phyloP scores from a whole-genome alignment of 225 moss, liverwort and hornwort genomes.

The Neckera pumila region DNA sequence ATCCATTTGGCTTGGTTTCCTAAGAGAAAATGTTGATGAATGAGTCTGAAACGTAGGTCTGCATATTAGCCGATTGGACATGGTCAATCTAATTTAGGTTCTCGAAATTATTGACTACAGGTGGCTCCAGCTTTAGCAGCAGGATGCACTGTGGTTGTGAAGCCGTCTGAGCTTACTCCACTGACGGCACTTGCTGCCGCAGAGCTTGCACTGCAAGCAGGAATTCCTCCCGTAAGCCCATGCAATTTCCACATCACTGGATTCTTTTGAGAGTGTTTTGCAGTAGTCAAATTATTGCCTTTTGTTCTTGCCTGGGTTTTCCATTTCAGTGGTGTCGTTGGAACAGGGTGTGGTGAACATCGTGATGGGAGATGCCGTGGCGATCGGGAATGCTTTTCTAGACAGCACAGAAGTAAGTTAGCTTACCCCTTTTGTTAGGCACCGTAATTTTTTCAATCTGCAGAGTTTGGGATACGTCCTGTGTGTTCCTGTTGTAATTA shows the following conservation, averaged over 20 bases:
- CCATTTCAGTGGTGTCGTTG: neutral
- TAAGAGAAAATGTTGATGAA: neutral
- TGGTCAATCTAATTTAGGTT: neutral
- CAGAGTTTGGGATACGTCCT: neutral
- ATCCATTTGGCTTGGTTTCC: neutral
- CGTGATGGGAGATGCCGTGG: conserved; percentile 71
- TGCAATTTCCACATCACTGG: neutral
- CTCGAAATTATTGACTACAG: conserved; percentile 15
- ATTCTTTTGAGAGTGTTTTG: neutral
- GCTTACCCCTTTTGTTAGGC: neutral
- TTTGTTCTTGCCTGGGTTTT: neutral
- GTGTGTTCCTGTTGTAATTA: neutral
- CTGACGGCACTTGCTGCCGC: conserved; percentile 80
- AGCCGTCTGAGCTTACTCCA: conserved; percentile 88
- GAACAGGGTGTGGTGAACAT: conserved; percentile 79
- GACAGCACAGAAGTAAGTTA: conserved; percentile 60
- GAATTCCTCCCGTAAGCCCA: conserved; percentile 75
- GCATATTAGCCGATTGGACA: neutral
- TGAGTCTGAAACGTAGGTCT: neutral
- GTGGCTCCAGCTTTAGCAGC: conserved; percentile 93
- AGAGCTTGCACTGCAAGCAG: conserved; percentile 80
- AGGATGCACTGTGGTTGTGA: conserved; percentile 81
- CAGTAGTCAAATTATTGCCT: neutral
- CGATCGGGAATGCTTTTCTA: conserved; percentile 65
- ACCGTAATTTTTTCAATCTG: neutral